Conservation (phyloP, 1,139 yeast genomes). For the Kodamaea fungicola region DNA sequence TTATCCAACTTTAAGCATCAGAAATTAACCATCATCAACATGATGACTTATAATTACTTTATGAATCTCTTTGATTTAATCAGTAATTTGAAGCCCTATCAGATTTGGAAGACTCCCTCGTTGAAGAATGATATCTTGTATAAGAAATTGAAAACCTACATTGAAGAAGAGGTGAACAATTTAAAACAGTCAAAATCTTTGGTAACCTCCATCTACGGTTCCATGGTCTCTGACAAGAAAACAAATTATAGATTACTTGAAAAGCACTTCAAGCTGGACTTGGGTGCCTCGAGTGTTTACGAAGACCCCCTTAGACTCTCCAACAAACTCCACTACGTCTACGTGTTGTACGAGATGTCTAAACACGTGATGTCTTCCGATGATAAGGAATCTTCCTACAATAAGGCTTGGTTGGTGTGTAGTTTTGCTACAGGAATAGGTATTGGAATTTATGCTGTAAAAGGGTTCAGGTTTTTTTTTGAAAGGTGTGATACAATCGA, state of each 20-base stretch:
- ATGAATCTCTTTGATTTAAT: constrained; percentile 38
- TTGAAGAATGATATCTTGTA: constrained; percentile 24
- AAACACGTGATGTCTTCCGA: background rate
- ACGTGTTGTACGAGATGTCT: constrained; percentile 10
- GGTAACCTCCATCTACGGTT: constrained; percentile 19
- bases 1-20: constrained; percentile 17
- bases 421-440: constrained; percentile 37
- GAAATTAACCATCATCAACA: constrained; percentile 36
- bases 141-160: constrained; percentile 23
- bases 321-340: constrained; percentile 19
- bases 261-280: constrained; percentile 29
- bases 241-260: constrained; percentile 34
- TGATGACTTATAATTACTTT: constrained; percentile 41
- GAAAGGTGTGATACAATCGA: too few relatives aligned
- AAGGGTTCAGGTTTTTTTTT: constrained; percentile 1
- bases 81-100: constrained; percentile 31
- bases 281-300: constrained; percentile 21
- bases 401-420: constrained; percentile 23
- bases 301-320: constrained; percentile 37
- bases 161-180: constrained; percentile 23
- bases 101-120: constrained; percentile 41
- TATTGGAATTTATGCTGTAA: constrained; percentile 24
- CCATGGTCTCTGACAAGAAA: constrained; percentile 20
- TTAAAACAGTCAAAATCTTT: constrained; percentile 6
- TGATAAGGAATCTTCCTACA: background rate